Conservation (phyloP, 2,329 filamentous ascomycete genomes). For the Hypomyces perniciosus region DNA sequence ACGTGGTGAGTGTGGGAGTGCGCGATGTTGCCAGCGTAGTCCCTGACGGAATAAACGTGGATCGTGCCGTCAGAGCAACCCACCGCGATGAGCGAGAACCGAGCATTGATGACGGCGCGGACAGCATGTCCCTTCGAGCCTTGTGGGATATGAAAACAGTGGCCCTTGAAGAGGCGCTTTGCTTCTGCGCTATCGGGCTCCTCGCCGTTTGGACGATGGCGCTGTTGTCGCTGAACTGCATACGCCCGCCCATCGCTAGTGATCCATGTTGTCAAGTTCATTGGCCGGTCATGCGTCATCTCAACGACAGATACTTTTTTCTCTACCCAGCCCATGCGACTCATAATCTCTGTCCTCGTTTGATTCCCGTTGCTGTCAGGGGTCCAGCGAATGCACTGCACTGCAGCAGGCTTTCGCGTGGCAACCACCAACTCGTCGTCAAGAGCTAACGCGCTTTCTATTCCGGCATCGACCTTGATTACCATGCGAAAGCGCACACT, state of each 20-base stretch:
- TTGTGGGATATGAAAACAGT: conserved; percentile 79
- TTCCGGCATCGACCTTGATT: conserved; percentile 95
- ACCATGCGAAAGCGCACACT: conserved; percentile 94
- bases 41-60: conserved; percentile 83
- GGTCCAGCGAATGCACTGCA: conserved; percentile 94
- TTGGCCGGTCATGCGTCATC: conserved; percentile 91
- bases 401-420: conserved; percentile 83
- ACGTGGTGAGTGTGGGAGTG: conserved; percentile 72
- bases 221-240: conserved; percentile 70
- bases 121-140: conserved; percentile 55
- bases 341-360: conserved; percentile 84
- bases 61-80: conserved; percentile 75
- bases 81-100: conserved; percentile 88
- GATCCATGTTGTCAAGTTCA: conserved; percentile 93
- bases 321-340: conserved; percentile 77
- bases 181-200: conserved; percentile 41
- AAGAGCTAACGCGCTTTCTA: conserved; percentile 77
- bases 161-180: conserved; percentile 75
- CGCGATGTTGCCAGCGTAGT: conserved; percentile 90
- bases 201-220: conserved; percentile 29
- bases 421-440: conserved; percentile 92
- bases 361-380: conserved; percentile 76
- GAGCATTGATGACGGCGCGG: conserved; percentile 80
- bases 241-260: conserved; percentile 83
- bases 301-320: conserved; percentile 71